A percentile compares a stretch with the other conserved stretches of the same genome.
phyloP scores from a whole-genome alignment of 2,329 filamentous ascomycete species.

The Pseudogymnoascus sp. region DNA sequence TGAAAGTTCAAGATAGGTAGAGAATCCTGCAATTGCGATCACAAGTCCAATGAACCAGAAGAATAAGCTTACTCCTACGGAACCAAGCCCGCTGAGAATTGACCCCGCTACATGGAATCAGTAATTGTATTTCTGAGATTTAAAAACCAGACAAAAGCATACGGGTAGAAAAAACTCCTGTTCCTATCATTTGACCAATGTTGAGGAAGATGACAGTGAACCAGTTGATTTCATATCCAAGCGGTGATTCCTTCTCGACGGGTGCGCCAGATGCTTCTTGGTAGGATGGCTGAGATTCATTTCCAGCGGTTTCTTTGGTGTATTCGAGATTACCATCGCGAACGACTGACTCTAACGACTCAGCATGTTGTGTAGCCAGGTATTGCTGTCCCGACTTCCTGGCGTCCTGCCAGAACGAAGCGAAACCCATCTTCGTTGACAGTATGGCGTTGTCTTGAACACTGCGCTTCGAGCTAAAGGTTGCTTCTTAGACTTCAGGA shows the following conservation, averaged over 20 bases:
- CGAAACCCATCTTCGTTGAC: background rate
- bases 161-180: constrained; percentile 59
- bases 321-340: constrained; percentile 18
- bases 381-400: constrained; percentile 6
- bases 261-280: constrained; percentile 57
- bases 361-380: background rate
- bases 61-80: constrained; percentile 53
- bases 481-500: background rate
- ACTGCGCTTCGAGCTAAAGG: background rate
- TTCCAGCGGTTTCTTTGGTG: constrained; percentile 33
- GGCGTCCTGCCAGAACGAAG: constrained; percentile 5
- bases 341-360: background rate
- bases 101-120: constrained; percentile 38
- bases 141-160: constrained; percentile 25
- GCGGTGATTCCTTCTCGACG: constrained; percentile 48
- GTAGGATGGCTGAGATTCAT: constrained; percentile 40
- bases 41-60: constrained; percentile 59
- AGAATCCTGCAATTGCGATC: constrained; percentile 46
- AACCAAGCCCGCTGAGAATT: constrained; percentile 53
- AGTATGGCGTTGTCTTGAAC: background rate
- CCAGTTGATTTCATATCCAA: constrained; percentile 51
- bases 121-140: background rate
- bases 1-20: constrained; percentile 56
- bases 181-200: constrained; percentile 55
- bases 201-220: constrained; percentile 53